These are phyloP conservation scores for Verbena officinalis DNA, from an alignment of 257 asterid species.

Conservation along the genomic window DNA sequence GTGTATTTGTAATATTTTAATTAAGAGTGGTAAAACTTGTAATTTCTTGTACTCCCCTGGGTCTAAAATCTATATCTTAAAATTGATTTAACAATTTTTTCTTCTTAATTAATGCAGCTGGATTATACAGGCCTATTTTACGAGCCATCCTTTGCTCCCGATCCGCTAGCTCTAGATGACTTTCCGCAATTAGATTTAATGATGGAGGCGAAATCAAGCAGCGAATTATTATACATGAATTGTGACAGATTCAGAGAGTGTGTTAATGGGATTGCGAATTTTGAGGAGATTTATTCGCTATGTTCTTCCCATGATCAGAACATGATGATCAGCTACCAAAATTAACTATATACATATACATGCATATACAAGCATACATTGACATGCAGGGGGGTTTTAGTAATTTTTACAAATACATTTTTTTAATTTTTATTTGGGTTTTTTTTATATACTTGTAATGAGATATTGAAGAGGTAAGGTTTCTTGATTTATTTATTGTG, in stretches of 20 bases:
- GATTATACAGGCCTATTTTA: slow-evolving; percentile 33
- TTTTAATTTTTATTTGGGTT: background rate
- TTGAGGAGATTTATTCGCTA: slow-evolving; percentile 49
- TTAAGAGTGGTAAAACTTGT: too few relatives aligned
- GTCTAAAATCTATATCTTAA: too few relatives aligned
- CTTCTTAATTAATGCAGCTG: too few relatives aligned
- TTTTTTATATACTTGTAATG: slow-evolving; percentile 32
- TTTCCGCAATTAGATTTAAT: slow-evolving; percentile 47
- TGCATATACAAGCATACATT: background rate
- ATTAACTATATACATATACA: slow-evolving; percentile 8
- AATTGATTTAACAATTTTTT: background rate
- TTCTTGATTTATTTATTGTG: slow-evolving; percentile 1
- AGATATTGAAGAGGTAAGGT: slow-evolving; percentile 21
- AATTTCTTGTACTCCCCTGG: too few relatives aligned
- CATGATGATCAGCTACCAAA: slow-evolving; percentile 29
- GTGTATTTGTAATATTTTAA: too few relatives aligned
- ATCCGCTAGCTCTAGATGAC: slow-evolving; percentile 46
- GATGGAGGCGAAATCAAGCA: slow-evolving; percentile 24
- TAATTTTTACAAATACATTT: background rate
- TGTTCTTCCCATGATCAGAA: slow-evolving; percentile 41
- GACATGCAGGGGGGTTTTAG: slow-evolving; percentile 16
- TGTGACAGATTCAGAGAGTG: slow-evolving; percentile 38
- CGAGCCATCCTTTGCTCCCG: slow-evolving; percentile 40
- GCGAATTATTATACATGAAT: slow-evolving; percentile 34
- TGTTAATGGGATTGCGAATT: slow-evolving; percentile 32